Evolutionary conservation across 768 basidiomycete species (phyloP).

Genomic region (Macrolepiota dolichaula): DNA sequence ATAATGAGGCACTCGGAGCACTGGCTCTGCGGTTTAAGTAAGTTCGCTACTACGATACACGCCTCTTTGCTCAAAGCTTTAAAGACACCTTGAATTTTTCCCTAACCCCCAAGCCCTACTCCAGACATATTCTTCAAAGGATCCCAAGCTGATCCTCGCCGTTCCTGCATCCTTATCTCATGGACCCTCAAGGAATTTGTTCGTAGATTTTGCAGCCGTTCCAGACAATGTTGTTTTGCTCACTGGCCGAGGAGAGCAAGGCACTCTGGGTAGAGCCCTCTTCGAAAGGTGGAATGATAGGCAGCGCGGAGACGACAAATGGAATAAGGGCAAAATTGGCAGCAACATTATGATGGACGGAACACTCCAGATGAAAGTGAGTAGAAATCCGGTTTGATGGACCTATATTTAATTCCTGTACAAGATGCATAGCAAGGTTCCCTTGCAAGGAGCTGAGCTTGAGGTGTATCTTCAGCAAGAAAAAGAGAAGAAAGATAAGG

Average conservation of each 20-base stretch:
- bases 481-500: conserved; percentile 73
- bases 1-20: conserved; percentile 83
- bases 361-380: conserved; percentile 60
- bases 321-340: conserved; percentile 90
- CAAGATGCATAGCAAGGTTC: conserved; percentile 87
- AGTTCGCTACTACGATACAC: conserved; percentile 18
- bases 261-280: conserved; percentile 72
- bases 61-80: conserved; percentile 1
- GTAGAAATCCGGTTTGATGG: conserved; percentile 12
- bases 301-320: conserved; percentile 78
- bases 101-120: conserved; percentile 76
- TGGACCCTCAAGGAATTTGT: conserved; percentile 84
- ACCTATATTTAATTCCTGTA: conserved; percentile 2
- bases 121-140: conserved; percentile 78
- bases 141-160: conserved; percentile 91
- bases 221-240: conserved; percentile 87
- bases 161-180: conserved; percentile 92
- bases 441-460: conserved; percentile 84
- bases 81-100: conserved; percentile 91
- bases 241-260: conserved; percentile 75
- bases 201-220: conserved; percentile 80
- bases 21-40: conserved; percentile 88
- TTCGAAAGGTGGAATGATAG: conserved; percentile 85
- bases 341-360: conserved; percentile 82
- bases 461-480: conserved; percentile 78